Base-by-base conservation (phyloP, 257 asterid species). In the Solanum pennellii region DNA sequence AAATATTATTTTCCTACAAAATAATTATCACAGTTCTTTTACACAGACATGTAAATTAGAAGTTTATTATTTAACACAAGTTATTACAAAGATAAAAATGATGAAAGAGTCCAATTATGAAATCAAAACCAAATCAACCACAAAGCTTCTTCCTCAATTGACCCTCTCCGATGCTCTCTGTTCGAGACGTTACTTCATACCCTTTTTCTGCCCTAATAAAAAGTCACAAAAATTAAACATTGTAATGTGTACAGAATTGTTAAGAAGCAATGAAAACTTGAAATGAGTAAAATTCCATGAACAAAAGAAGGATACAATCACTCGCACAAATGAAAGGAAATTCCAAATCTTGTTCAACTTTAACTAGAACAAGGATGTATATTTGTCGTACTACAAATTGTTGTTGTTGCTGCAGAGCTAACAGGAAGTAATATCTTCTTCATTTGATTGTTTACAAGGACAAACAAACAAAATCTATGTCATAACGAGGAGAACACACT, bases 161-260 rank as follows among this genome's bases (percentile, higher is more conserved):
- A 68, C 80, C 74, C 86, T 23, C 68, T 49, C 87, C 47, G n/a
- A 39, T 31, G 44, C 37, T 84, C 72, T 73, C 91, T 75, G 76
- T 75, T 75, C 60, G 88, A 86, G 35, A 47, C 21, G 91, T 62
- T 86, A 87, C 90, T 83, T 92, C 94, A 91, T 92, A 89, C 52
- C 93, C 92, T 45, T 90, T 92, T 94, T 77, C 94, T 92, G 94
- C 87, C 96, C 98, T 94, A 91, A 92, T 76, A 90, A 88, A 80
- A 89, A 89, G 89, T 62, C 68, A 89, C 41, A 31, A 31, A 65
- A 89, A 56, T 39, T 68, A 47, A 25, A 14, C 3, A 16, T 49
- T 27, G 16, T 82, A 31, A 49, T 12, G 85, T 18, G 45, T 18
- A 29, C 11, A 47, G 14, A 82, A 82, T 82, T 29, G 71, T 10